These are phyloP conservation scores for Saccharomycopsis capsularis DNA, from an alignment of 805 yeast genomes.

Conservation along the genomic window DNA sequence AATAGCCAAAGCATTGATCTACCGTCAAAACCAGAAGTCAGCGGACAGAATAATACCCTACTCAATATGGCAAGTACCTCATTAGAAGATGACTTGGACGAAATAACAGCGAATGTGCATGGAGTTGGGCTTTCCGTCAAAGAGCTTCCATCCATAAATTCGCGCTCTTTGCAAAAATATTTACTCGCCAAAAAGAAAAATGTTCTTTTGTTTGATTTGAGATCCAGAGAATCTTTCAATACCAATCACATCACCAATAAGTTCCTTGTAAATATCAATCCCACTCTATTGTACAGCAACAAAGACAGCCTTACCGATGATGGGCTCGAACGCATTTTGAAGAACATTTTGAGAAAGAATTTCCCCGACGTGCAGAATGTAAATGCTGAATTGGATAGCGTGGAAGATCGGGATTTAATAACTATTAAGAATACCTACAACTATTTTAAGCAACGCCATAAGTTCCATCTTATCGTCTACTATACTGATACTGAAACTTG, in stretches of 20 bases:
- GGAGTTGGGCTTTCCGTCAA: conserved; percentile 1
- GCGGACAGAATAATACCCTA: no score
- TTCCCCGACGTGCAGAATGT: conserved; percentile 2
- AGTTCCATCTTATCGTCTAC: conserved; percentile 17
- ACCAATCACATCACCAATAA: conserved; percentile 19
- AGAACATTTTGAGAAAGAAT: conserved; percentile 9
- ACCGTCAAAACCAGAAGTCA: no score
- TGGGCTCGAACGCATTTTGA: conserved; percentile 14
- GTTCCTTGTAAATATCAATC: conserved; percentile 18
- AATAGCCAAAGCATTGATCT: neutral
- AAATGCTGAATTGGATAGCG: neutral
- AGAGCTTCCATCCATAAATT: conserved; percentile 8
- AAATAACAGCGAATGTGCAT: neutral
- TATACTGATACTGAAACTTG: conserved; percentile 20
- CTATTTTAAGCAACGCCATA: conserved; percentile 21
- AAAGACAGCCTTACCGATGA: conserved; percentile 10
- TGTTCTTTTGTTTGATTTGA: conserved; percentile 16
- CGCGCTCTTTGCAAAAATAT: conserved; percentile 12
- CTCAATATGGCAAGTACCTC: neutral
- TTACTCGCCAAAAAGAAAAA: conserved; percentile 14
- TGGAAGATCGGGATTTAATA: conserved; percentile 15
- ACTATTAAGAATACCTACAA: conserved; percentile 17
- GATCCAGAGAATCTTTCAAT: conserved; percentile 17
- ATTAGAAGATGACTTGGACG: conserved; percentile 2
- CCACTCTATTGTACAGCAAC: conserved; percentile 3